phyloP scores from a whole-genome alignment of 306 rosid genomes.

The Quercus alba region DNA sequence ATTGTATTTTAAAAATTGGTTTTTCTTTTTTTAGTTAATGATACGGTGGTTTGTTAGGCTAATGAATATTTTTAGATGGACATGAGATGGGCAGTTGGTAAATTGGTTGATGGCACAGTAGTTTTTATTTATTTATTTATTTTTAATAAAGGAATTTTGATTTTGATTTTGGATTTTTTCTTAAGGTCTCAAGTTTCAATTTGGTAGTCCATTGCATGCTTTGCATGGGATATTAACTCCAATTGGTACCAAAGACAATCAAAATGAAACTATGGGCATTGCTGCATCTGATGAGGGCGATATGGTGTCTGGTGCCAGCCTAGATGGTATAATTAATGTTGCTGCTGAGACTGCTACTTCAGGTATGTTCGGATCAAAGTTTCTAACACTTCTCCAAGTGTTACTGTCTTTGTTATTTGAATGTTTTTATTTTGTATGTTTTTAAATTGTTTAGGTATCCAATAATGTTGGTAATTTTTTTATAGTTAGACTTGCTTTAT shows the following conservation, averaged over 20 bases:
- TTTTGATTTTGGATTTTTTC: not conserved
- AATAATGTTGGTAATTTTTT: too few relatives aligned
- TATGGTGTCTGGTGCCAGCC: conserved; percentile 23
- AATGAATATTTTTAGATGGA: not conserved
- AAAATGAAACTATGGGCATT: conserved; percentile 15
- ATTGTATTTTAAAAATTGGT: not conserved
- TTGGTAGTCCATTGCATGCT: conserved; percentile 41
- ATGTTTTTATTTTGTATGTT: too few relatives aligned
- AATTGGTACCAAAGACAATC: conserved; percentile 13
- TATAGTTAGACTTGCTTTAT: too few relatives aligned
- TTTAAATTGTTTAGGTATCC: too few relatives aligned
- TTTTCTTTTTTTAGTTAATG: not conserved
- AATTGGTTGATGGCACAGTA: not conserved
- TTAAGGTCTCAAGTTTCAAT: conserved; percentile 51
- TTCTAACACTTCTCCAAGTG: not conserved
- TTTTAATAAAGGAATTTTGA: not conserved
- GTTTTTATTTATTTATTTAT: too few relatives aligned
- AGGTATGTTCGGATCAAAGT: conserved; percentile 25
- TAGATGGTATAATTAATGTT: conserved; percentile 24
- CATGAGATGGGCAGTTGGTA: not conserved
- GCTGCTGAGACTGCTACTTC: conserved; percentile 24
- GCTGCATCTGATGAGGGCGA: conserved; percentile 21
- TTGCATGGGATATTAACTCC: conserved; percentile 39
- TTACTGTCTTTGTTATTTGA: not conserved
- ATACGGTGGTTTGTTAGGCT: not conserved